These are phyloP conservation scores for Brassica carinata DNA, from an alignment of 345 rosid genomes.

Conservation along the genomic window DNA sequence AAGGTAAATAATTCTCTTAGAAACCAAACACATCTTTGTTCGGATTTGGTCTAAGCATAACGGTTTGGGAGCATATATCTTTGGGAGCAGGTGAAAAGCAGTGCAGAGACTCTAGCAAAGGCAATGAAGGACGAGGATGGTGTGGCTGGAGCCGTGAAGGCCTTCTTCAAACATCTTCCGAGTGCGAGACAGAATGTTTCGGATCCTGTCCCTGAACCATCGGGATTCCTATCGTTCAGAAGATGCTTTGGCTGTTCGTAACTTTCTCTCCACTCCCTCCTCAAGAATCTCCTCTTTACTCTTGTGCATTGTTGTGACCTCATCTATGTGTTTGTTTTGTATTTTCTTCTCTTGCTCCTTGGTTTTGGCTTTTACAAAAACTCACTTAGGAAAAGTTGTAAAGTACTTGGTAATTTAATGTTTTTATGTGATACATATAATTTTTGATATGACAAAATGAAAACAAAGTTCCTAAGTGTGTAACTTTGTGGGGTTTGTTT, in stretches of 20 bases:
- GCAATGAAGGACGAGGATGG: conserved; percentile 96
- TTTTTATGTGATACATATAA: conserved; percentile 32
- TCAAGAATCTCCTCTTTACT: too few species aligned
- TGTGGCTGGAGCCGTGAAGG: conserved; percentile 86
- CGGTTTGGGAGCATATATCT: too few species aligned
- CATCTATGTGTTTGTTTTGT: conserved; percentile 19
- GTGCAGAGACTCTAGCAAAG: conserved; percentile 75
- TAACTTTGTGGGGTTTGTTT: conserved; percentile 11
- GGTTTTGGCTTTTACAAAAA: conserved; percentile 24
- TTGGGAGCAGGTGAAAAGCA: conserved; percentile 72
- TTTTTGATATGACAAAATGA: not conserved
- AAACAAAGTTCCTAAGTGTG: conserved; percentile 14
- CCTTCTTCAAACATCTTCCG: conserved; percentile 88
- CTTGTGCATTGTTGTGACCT: conserved; percentile 7
- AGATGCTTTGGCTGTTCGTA: conserved; percentile 87
- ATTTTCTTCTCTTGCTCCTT: not conserved
- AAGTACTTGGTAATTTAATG: conserved; percentile 7
- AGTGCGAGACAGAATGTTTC: conserved; percentile 35
- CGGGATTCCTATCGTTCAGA: conserved; percentile 51
- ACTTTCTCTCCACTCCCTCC: not conserved
- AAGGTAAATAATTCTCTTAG: conserved; percentile 53
- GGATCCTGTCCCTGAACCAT: conserved; percentile 41
- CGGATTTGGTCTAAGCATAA: too few species aligned
- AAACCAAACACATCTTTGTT: too few species aligned
- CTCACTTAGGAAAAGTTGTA: conserved; percentile 18